Evolutionary conservation across 176 grass and related monocot genomes (phyloP), one percentile per base, ranked within the genome.

Genomic region (Carex scoparia): DNA sequence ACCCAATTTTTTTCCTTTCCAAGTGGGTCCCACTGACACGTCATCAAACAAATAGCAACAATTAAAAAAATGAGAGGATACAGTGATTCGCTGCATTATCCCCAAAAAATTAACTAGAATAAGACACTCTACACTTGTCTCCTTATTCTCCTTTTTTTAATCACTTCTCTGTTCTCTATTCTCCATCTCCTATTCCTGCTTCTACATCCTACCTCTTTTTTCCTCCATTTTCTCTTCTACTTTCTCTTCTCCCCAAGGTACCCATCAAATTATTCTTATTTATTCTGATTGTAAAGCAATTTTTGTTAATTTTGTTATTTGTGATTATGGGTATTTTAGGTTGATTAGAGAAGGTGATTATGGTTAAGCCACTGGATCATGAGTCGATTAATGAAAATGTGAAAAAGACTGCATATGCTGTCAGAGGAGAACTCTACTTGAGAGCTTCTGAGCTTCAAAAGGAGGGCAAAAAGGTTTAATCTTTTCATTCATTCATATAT

Each of bases 361-460:
- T 90, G 88, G 88, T 79, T 76, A 99, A 91, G 86, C 88, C 93
- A 49, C 86, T 99, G 81, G 96, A 99, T 83, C 86, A 96, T 75
- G 97, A 99, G 83, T 84, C 87, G 85, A 87, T 99, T 32, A 99
- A 99, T 80, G 97, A 99, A 91, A 96, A 99, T 82, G 93, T 99
- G 4, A 99, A 96, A 85, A 95, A 90, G 87, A 87, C 93, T 11
- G 85, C 87, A 65, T 99, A 99, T 86, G 97, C 97, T 65, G 97
- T 99, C 80, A 94, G 97, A 28, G 97, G 97, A 14, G 97, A 99
- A 88, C 97, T 99, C 4, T 99, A 99, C 83, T 89, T 99, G 69
- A 90, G 97, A 35, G 97, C 97, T 30, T 96, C 97, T 15, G 97
- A 99, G 86, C 91, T 99, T 69, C 93, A 99, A 91, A 99, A 92